These are phyloP conservation scores for Neonectria hederae DNA, from an alignment of 2,329 filamentous ascomycete genomes.

Conservation along the genomic window DNA sequence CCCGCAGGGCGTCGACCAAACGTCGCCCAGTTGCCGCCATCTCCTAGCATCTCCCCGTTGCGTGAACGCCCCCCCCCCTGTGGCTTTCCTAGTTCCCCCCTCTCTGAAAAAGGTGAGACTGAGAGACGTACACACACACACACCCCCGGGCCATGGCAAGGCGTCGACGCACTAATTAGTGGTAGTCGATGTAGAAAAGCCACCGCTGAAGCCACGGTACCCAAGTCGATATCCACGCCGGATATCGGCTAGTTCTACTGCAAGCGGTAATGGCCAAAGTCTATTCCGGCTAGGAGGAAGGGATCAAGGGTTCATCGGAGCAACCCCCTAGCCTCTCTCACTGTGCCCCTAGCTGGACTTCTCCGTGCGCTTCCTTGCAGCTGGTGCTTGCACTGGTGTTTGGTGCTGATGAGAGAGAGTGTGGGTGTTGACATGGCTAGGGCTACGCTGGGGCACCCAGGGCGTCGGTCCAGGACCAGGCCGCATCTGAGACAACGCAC, in stretches of 20 bases:
- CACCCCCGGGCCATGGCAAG: neutral
- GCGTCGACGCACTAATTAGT: neutral
- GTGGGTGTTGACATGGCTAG: neutral
- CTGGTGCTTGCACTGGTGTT: neutral
- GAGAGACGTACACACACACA: neutral
- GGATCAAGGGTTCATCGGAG: slow-evolving; percentile 3
- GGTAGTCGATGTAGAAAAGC: slow-evolving; percentile 1
- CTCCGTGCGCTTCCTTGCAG: neutral
- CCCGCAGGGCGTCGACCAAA: neutral
- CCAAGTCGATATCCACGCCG: slow-evolving; percentile 28
- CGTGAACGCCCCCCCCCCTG: neutral
- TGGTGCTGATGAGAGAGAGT: neutral
- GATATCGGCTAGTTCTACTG: slow-evolving; percentile 38
- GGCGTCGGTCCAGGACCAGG: neutral
- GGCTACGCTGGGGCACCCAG: neutral
- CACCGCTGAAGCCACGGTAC: slow-evolving; percentile 15
- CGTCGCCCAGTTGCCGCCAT: too few relatives aligned
- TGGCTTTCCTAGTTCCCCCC: neutral
- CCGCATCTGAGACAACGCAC: slow-evolving; percentile 8
- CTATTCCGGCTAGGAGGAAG: slow-evolving; percentile 32
- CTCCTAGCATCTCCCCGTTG: neutral
- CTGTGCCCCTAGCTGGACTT: neutral
- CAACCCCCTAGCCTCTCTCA: neutral
- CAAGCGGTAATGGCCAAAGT: slow-evolving; percentile 35
- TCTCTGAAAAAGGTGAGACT: neutral